phyloP scores from a whole-genome alignment of 2,329 filamentous ascomycete genomes.

The Penicillium sp. region DNA sequence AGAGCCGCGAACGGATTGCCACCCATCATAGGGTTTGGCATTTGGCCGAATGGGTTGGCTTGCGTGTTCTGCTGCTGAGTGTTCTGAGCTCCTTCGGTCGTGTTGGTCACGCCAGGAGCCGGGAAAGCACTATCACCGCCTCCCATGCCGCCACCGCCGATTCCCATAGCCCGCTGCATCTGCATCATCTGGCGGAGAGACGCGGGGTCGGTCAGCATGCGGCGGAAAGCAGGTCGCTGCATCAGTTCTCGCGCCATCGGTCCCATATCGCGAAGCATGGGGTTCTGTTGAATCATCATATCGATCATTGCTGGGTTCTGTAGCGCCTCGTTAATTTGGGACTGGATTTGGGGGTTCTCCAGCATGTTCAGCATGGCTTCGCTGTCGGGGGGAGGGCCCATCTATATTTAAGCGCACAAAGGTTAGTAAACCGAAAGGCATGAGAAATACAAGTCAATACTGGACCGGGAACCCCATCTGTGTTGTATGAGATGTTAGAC shows the following conservation, averaged over 20 bases:
- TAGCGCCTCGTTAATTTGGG: slow-evolving; percentile 91
- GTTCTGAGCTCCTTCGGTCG: slow-evolving; percentile 64
- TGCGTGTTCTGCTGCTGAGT: slow-evolving; percentile 44
- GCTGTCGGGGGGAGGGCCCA: slow-evolving; percentile 83
- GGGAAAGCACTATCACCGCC: slow-evolving; percentile 70
- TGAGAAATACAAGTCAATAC: background rate
- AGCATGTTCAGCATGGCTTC: slow-evolving; percentile 86
- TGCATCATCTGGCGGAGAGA: slow-evolving; percentile 81
- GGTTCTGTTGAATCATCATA: slow-evolving; percentile 92
- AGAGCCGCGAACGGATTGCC: slow-evolving; percentile 64
- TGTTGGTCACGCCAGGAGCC: slow-evolving; percentile 89
- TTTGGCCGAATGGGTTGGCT: slow-evolving; percentile 29
- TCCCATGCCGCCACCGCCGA: slow-evolving; percentile 55
- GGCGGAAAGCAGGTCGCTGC: slow-evolving; percentile 83
- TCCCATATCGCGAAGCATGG: slow-evolving; percentile 73
- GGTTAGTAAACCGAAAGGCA: slow-evolving; percentile 23
- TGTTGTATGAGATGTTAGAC: slow-evolving; percentile 46
- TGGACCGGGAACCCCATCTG: background rate
- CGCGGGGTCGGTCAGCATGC: slow-evolving; percentile 91
- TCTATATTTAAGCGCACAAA: slow-evolving; percentile 58
- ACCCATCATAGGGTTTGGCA: slow-evolving; percentile 23
- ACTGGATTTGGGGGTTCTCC: slow-evolving; percentile 83
- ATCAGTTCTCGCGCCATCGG: slow-evolving; percentile 83
- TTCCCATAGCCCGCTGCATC: slow-evolving; percentile 71
- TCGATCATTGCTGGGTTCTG: slow-evolving; percentile 94